Percentiles rank a stretch among this genome's conserved stretches.
Evolutionary conservation across 2,329 filamentous ascomycete species (phyloP).

Genomic region (Diaporthe sp.): DNA sequence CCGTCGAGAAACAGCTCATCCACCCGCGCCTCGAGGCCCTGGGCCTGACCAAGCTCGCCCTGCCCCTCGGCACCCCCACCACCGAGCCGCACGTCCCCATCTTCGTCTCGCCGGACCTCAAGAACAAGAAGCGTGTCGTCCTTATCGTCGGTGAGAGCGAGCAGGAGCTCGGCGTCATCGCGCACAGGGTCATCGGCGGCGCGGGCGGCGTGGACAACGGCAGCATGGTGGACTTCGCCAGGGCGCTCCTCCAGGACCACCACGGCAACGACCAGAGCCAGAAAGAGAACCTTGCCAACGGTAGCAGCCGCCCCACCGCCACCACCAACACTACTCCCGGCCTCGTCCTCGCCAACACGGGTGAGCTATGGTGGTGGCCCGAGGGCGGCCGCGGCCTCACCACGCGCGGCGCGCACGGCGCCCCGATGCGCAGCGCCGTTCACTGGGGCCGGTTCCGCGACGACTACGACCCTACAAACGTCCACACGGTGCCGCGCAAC

Average conservation of each 20-base stretch:
- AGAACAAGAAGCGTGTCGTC: slow-evolving; percentile 70
- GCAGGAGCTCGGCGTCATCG: slow-evolving; percentile 80
- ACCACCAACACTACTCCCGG: slow-evolving; percentile 50
- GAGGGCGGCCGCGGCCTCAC: slow-evolving; percentile 70
- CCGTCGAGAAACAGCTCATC: slow-evolving; percentile 67
- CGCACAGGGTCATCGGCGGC: slow-evolving; percentile 73
- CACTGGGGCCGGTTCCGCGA: slow-evolving; percentile 65
- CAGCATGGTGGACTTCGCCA: slow-evolving; percentile 74
- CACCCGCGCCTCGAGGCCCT: slow-evolving; percentile 68
- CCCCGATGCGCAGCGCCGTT: slow-evolving; percentile 72
- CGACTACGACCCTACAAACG: slow-evolving; percentile 43
- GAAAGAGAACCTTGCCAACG: not conserved
- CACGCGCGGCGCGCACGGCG: slow-evolving; percentile 62
- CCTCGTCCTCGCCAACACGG: slow-evolving; percentile 81
- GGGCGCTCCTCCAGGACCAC: slow-evolving; percentile 49
- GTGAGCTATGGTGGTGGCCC: slow-evolving; percentile 82
- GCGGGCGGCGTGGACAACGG: slow-evolving; percentile 75
- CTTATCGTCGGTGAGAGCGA: slow-evolving; percentile 78
- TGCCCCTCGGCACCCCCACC: slow-evolving; percentile 64
- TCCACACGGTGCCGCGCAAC: slow-evolving; percentile 73
- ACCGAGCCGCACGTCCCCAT: slow-evolving; percentile 74
- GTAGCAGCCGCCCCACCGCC: slow-evolving; percentile 42
- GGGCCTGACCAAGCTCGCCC: slow-evolving; percentile 67
- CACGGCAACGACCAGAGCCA: not conserved
- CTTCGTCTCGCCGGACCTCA: slow-evolving; percentile 66